phyloP scores from a whole-genome alignment of 768 basidiomycete species.

The Lentinula aciculospora region DNA sequence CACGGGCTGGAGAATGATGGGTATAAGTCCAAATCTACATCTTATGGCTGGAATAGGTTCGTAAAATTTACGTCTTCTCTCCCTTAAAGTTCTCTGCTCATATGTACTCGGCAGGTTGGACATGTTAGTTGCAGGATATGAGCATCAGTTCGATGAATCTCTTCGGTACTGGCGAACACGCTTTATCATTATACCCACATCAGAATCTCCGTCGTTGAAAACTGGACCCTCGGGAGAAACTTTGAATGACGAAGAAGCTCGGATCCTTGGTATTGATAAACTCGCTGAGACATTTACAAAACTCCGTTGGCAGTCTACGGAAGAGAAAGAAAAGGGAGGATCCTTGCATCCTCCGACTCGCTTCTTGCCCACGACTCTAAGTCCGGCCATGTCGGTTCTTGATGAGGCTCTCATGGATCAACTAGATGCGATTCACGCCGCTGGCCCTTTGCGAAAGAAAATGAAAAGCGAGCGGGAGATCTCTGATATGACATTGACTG shows the following conservation, averaged over 20 bases:
- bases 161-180: slow-evolving; percentile 92
- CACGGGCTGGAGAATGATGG: slow-evolving; percentile 80
- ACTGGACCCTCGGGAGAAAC: slow-evolving; percentile 64
- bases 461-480: slow-evolving; percentile 76
- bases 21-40: too few species aligned
- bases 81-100: too few species aligned
- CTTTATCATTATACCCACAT: slow-evolving; percentile 87
- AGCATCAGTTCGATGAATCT: slow-evolving; percentile 74
- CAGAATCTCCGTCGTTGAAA: slow-evolving; percentile 54
- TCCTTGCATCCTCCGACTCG: slow-evolving; percentile 55
- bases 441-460: slow-evolving; percentile 73
- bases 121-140: slow-evolving; percentile 81
- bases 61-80: slow-evolving; percentile 11
- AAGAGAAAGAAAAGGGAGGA: slow-evolving; percentile 48
- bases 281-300: slow-evolving; percentile 85
- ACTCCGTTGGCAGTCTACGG: slow-evolving; percentile 70
- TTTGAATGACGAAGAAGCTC: slow-evolving; percentile 82
- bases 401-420: slow-evolving; percentile 78
- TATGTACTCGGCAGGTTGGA: slow-evolving; percentile 52
- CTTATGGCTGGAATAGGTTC: slow-evolving; percentile 86
- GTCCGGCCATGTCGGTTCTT: slow-evolving; percentile 71
- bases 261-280: slow-evolving; percentile 85
- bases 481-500: slow-evolving; percentile 51
- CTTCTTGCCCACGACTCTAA: slow-evolving; percentile 80
- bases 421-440: slow-evolving; percentile 73